Conservation (phyloP, 2,329 filamentous ascomycete species). For the Colletotrichum sp. region DNA sequence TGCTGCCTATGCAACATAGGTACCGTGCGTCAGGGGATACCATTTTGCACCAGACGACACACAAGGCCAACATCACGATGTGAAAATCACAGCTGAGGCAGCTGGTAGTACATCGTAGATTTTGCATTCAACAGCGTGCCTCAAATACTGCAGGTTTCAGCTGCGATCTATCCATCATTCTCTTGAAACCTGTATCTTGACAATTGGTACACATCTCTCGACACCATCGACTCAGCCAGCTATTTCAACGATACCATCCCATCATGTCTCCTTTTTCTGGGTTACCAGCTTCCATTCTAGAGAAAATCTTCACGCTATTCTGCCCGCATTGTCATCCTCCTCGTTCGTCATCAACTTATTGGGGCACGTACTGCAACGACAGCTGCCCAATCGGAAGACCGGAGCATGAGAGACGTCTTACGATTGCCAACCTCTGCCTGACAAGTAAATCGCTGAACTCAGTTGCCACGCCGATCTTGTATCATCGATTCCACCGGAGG, state of each 20-base stretch:
- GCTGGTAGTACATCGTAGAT: not conserved
- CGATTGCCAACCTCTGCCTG: not conserved
- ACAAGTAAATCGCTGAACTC: not conserved
- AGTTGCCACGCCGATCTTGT: not conserved
- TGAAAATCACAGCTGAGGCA: not conserved
- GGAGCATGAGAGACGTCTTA: not conserved
- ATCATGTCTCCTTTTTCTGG: not conserved
- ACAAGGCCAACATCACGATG: not conserved
- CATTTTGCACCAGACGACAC: not conserved
- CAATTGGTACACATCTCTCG: not conserved
- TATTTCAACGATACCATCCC: accelerated
- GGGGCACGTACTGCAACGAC: not conserved
- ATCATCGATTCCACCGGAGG: not conserved
- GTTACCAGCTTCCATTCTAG: not conserved
- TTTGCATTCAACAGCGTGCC: not conserved
- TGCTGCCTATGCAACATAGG: not conserved
- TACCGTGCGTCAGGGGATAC: not conserved
- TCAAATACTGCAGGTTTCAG: not conserved
- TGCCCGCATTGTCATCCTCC: not conserved
- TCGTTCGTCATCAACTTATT: not conserved
- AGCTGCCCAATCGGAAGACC: not conserved
- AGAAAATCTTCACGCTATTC: not conserved
- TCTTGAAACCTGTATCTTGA: not conserved
- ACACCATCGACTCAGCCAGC: not conserved
- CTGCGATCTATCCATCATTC: not conserved